phyloP scores from a whole-genome alignment of 495 filamentous ascomycete species.

The Pyrenula aspistea region DNA sequence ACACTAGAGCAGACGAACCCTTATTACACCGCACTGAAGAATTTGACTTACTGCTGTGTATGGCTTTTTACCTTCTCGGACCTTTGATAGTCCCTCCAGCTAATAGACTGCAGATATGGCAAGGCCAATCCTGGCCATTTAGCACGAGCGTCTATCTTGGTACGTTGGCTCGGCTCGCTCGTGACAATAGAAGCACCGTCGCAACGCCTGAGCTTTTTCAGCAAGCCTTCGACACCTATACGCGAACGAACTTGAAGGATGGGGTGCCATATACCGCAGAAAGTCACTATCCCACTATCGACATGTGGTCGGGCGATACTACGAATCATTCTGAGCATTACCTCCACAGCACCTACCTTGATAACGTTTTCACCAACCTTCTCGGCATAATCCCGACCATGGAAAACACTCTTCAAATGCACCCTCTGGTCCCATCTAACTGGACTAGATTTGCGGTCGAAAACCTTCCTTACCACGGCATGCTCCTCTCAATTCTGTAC shows the following conservation, averaged over 20 bases:
- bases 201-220: conserved; percentile 19
- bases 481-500: conserved; percentile 26
- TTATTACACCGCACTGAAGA: conserved; percentile 25
- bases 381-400: conserved; percentile 25
- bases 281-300: conserved; percentile 26
- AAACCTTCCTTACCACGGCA: conserved; percentile 30
- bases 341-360: conserved; percentile 31
- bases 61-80: too few species aligned
- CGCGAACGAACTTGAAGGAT: conserved; percentile 27
- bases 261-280: conserved; percentile 31
- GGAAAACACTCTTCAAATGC: conserved; percentile 21
- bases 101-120: conserved; percentile 5
- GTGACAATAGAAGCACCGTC: conserved; percentile 14
- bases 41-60: conserved; percentile 27
- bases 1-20: conserved; percentile 28
- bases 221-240: conserved; percentile 20
- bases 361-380: conserved; percentile 33
- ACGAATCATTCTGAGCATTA: conserved; percentile 33
- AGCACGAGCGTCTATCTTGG: conserved; percentile 11
- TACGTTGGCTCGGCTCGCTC: conserved; percentile 17
- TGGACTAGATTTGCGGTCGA: conserved; percentile 34
- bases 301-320: conserved; percentile 26
- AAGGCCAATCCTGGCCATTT: conserved; percentile 35
- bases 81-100: too few species aligned
- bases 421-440: conserved; percentile 25